Evolutionary conservation across 768 basidiomycete genomes (phyloP).

Genomic region (Rhizopogon vulgaris): DNA sequence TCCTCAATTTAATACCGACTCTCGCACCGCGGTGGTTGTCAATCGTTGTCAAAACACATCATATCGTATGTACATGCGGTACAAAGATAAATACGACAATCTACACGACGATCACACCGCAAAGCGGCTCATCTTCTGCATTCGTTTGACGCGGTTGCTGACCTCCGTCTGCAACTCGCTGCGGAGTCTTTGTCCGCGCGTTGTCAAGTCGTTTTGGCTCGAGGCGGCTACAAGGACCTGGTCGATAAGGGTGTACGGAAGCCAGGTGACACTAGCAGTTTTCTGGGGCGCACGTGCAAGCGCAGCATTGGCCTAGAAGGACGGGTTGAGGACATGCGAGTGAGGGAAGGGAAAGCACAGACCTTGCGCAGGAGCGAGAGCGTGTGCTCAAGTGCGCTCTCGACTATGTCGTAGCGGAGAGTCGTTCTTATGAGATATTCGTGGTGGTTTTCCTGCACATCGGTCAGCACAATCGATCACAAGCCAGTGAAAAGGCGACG

Average conservation of each 20-base stretch:
- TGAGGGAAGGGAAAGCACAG: conserved; percentile 17
- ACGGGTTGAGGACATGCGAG: conserved; percentile 5
- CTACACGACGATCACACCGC: neutral
- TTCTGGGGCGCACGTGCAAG: conserved; percentile 47
- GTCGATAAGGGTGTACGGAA: conserved; percentile 81
- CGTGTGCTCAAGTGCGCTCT: conserved; percentile 70
- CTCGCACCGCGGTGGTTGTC: neutral
- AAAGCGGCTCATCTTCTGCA: conserved; percentile 57
- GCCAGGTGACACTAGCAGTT: conserved; percentile 61
- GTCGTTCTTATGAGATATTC: conserved; percentile 79
- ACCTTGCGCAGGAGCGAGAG: conserved; percentile 72
- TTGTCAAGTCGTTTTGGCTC: conserved; percentile 42
- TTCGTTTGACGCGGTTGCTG: conserved; percentile 56
- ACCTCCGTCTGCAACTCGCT: conserved; percentile 54
- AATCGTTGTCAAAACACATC: neutral
- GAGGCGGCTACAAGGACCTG: conserved; percentile 68
- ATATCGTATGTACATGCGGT: conserved; percentile 1
- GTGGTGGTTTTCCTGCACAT: conserved; percentile 57
- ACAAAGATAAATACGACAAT: neutral
- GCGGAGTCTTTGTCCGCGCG: conserved; percentile 34
- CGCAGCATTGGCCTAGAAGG: conserved; percentile 44
- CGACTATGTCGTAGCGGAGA: conserved; percentile 73
- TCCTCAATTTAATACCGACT: neutral
- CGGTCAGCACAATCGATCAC: neutral
- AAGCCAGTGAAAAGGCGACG: conserved; percentile 4